phyloP scores from a whole-genome alignment of 2,329 filamentous ascomycete species.

The Trichoderma sp. region DNA sequence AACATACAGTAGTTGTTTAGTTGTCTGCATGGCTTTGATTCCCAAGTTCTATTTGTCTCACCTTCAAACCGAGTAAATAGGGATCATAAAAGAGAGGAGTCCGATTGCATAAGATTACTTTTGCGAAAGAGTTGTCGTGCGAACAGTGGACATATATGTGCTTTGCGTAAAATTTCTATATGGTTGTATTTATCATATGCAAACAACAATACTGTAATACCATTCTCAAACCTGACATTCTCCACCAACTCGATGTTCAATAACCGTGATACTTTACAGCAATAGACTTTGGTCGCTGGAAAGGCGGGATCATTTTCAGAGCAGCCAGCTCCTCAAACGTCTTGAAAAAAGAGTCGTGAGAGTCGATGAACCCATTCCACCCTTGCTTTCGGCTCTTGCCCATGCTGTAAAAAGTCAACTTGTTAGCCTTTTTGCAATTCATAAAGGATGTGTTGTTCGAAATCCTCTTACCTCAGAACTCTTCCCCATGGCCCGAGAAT shows the following conservation, averaged over 20 bases:
- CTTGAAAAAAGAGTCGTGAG: background rate
- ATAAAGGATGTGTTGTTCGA: background rate
- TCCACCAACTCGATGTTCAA: background rate
- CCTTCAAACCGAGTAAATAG: too few relatives aligned
- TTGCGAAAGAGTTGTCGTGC: too few relatives aligned
- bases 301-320: conserved; percentile 1
- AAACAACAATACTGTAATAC: background rate
- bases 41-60: too few relatives aligned
- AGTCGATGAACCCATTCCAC: conserved; percentile 3
- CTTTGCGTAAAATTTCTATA: too few relatives aligned
- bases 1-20: too few relatives aligned
- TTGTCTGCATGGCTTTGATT: too few relatives aligned
- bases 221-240: background rate
- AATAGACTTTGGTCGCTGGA: background rate
- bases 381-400: conserved; percentile 1
- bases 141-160: too few relatives aligned
- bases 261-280: background rate
- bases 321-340: background rate
- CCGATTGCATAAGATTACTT: too few relatives aligned
- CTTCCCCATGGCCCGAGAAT: background rate
- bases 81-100: too few relatives aligned
- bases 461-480: background rate
- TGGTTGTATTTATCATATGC: too few relatives aligned
- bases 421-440: background rate
- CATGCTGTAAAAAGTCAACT: background rate